phyloP scores from a whole-genome alignment of 2,329 filamentous ascomycete genomes.

The Hypoxylon sp. region DNA sequence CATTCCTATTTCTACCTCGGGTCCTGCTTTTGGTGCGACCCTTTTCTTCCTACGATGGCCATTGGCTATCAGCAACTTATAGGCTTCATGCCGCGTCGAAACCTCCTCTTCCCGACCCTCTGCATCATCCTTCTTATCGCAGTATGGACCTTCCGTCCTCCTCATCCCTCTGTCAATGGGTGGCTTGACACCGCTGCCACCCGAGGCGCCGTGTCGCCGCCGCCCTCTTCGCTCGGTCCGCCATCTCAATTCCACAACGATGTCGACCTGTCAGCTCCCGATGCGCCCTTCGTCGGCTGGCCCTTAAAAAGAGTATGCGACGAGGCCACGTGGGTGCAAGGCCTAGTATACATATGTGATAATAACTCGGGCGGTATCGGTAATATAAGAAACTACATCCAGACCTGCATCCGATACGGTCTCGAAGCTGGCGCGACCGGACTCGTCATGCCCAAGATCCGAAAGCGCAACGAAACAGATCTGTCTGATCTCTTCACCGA shows the following conservation, averaged over 20 bases:
- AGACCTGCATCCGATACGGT: conserved; percentile 65
- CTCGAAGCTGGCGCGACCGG: conserved; percentile 64
- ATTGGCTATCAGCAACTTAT: conserved; percentile 49
- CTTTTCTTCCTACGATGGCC: conserved; percentile 46
- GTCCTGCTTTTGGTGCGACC: conserved; percentile 28
- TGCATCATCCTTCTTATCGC: conserved; percentile 52
- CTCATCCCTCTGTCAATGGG: conserved; percentile 39
- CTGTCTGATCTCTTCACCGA: conserved; percentile 61
- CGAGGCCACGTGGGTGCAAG: conserved; percentile 59
- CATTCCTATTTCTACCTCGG: conserved; percentile 43
- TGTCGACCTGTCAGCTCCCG: conserved; percentile 57
- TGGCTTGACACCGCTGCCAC: conserved; percentile 46
- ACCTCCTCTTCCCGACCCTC: conserved; percentile 50
- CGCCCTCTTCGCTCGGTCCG: conserved; percentile 23
- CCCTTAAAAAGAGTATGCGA: conserved; percentile 61
- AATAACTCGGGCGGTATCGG: conserved; percentile 67
- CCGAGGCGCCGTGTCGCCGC: conserved; percentile 32
- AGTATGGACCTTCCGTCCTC: conserved; percentile 52
- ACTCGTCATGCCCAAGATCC: conserved; percentile 62
- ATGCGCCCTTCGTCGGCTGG: conserved; percentile 63
- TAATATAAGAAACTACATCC: conserved; percentile 66
- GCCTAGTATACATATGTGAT: conserved; percentile 64
- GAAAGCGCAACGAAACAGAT: conserved; percentile 59
- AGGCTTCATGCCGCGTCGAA: conserved; percentile 54
- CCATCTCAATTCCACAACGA: conserved; percentile 39